Percentiles rank a stretch among this genome's conserved stretches.
Conservation (phyloP, 1,284 basidiomycete species). For the Ustilago curta region DNA sequence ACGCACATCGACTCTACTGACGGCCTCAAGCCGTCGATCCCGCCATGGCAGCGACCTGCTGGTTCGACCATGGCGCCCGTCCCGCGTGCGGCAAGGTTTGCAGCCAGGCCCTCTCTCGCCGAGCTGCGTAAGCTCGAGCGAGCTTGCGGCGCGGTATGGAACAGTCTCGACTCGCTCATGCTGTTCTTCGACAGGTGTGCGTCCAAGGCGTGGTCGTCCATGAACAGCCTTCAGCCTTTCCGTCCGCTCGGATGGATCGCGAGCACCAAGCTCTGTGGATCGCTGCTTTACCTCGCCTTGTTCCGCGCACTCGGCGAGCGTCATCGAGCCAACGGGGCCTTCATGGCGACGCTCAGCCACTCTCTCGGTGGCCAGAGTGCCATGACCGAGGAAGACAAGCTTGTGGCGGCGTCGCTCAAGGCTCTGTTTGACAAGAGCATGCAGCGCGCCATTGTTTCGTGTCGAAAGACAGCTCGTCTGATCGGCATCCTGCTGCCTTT, state of each 20-base stretch:
- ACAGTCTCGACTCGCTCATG: slow-evolving; percentile 60
- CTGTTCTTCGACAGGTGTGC: slow-evolving; percentile 63
- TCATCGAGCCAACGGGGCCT: slow-evolving; percentile 42
- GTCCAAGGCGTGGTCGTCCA: slow-evolving; percentile 50
- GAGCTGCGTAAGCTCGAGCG: slow-evolving; percentile 57
- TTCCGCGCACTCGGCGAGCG: slow-evolving; percentile 58
- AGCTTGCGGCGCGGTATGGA: slow-evolving; percentile 58
- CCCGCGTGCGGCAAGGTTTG: slow-evolving; percentile 26
- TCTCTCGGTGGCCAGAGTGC: slow-evolving; percentile 30
- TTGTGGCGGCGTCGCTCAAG: slow-evolving; percentile 44
- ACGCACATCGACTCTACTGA: slow-evolving; percentile 53
- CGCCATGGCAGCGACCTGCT: slow-evolving; percentile 37
- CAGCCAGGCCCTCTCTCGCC: slow-evolving; percentile 40
- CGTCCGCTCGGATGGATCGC: slow-evolving; percentile 58
- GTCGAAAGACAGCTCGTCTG: slow-evolving; percentile 52
- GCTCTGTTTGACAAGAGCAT: slow-evolving; percentile 52
- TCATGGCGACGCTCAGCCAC: slow-evolving; percentile 48
- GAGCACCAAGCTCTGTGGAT: slow-evolving; percentile 53
- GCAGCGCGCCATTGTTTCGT: slow-evolving; percentile 49
- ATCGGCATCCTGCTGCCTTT: slow-evolving; percentile 51
- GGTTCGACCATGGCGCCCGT: slow-evolving; percentile 34
- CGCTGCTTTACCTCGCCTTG: slow-evolving; percentile 53
- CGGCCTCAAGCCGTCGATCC: slow-evolving; percentile 34
- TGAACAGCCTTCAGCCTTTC: slow-evolving; percentile 58
- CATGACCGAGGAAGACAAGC: slow-evolving; percentile 43